These are phyloP conservation scores for Paxillus involutus DNA, from an alignment of 768 basidiomycete genomes.

Conservation along the genomic window DNA sequence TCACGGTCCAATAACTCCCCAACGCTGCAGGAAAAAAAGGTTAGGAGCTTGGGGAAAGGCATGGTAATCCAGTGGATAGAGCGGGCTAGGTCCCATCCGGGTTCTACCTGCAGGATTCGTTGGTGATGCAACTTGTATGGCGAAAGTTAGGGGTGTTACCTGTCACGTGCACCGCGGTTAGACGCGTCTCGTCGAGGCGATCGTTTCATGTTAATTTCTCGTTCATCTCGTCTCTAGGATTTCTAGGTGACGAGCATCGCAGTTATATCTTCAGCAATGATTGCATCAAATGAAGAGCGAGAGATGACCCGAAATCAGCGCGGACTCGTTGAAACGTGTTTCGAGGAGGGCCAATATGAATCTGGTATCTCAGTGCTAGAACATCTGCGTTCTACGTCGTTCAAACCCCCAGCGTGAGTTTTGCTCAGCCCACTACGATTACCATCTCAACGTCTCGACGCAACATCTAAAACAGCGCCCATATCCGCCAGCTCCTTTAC, in stretches of 20 bases:
- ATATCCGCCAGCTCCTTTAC: slow-evolving; percentile 67
- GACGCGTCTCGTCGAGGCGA: slow-evolving; percentile 4
- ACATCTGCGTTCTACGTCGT: slow-evolving; percentile 56
- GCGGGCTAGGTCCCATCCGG: too few species aligned
- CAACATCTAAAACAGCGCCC: slow-evolving; percentile 41
- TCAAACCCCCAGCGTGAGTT: slow-evolving; percentile 60
- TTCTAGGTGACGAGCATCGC: too few species aligned
- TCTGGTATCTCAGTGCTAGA: slow-evolving; percentile 62
- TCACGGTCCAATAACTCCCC: too few species aligned
- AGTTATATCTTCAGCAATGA: slow-evolving; percentile 5
- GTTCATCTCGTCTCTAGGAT: background rate
- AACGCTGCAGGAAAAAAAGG: too few species aligned
- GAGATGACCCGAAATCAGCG: slow-evolving; percentile 50
- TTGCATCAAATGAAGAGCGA: slow-evolving; percentile 28
- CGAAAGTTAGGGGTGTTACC: background rate
- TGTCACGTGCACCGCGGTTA: slow-evolving; percentile 26
- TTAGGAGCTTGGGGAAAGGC: too few species aligned
- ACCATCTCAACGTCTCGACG: slow-evolving; percentile 7
- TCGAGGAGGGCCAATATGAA: slow-evolving; percentile 79
- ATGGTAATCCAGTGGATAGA: too few species aligned
- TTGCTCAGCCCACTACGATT: background rate
- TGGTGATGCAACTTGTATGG: too few species aligned
- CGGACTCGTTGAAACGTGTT: slow-evolving; percentile 65
- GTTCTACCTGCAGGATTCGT: too few species aligned
- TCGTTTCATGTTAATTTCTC: too few species aligned